These are phyloP conservation scores for Nigrospora sphaerica DNA, from an alignment of 2,329 filamentous ascomycete species.

Conservation along the genomic window DNA sequence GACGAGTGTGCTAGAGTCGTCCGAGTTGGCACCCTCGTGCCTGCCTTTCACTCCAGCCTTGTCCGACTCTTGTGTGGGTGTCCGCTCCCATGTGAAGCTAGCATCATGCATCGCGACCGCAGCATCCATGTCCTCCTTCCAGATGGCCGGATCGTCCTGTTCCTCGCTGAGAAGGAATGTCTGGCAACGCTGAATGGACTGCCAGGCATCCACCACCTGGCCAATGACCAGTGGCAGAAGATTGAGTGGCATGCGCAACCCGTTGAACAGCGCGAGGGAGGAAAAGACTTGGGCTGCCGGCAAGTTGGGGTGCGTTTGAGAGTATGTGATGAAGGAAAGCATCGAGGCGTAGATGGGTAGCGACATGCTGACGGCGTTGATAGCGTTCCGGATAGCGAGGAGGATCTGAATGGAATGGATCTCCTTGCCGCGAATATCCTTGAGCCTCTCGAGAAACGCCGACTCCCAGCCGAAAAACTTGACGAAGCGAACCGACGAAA, in stretches of 20 bases:
- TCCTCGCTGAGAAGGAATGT: constrained; percentile 87
- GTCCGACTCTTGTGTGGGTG: constrained; percentile 46
- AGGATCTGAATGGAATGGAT: constrained; percentile 79
- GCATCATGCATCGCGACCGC: constrained; percentile 67
- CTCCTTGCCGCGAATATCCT: constrained; percentile 66
- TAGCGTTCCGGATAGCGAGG: constrained; percentile 74
- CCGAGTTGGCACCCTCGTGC: constrained; percentile 34
- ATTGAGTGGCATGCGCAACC: constrained; percentile 82
- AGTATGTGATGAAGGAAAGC: constrained; percentile 84
- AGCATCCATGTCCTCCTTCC: constrained; percentile 50
- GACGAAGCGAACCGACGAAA: constrained; percentile 87
- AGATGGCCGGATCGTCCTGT: constrained; percentile 60
- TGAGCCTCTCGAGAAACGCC: constrained; percentile 72
- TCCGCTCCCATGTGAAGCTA: constrained; percentile 82
- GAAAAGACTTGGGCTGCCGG: constrained; percentile 80
- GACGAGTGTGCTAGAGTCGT: constrained; percentile 47
- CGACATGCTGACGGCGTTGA: constrained; percentile 77
- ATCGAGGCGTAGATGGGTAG: constrained; percentile 93
- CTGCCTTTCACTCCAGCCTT: constrained; percentile 30
- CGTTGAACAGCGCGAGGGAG: constrained; percentile 88
- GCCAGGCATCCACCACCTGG: constrained; percentile 83
- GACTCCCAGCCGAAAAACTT: constrained; percentile 96
- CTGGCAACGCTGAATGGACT: constrained; percentile 77
- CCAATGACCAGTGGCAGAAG: constrained; percentile 82
- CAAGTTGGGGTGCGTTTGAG: constrained; percentile 58